phyloP scores from a whole-genome alignment of 768 basidiomycete genomes.

The Polyporus arcularius region DNA sequence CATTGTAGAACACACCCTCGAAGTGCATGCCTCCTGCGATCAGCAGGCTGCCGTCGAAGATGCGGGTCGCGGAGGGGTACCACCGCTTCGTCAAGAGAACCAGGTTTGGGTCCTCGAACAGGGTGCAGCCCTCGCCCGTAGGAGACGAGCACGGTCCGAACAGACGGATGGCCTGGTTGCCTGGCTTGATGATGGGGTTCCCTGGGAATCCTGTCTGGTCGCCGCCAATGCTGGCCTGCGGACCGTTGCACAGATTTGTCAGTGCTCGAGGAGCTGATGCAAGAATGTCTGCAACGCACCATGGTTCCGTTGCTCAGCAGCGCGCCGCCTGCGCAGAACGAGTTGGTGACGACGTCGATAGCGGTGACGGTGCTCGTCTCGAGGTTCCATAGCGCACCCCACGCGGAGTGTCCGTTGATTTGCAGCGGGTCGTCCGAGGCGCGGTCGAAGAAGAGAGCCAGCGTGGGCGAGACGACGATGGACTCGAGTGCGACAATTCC shows the following conservation, averaged over 20 bases:
- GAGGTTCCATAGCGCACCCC: conserved; percentile 79
- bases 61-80: conserved; percentile 73
- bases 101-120: conserved; percentile 67
- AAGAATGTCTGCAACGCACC: conserved; percentile 30
- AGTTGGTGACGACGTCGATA: conserved; percentile 70
- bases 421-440: conserved; percentile 82
- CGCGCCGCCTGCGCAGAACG: conserved; percentile 82
- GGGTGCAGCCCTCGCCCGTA: conserved; percentile 50
- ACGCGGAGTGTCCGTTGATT: conserved; percentile 74
- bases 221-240: conserved; percentile 67
- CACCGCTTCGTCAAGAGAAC: conserved; percentile 77
- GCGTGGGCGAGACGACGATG: conserved; percentile 62
- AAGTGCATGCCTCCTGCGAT: conserved; percentile 81
- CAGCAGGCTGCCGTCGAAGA: conserved; percentile 77
- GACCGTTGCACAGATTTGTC: conserved; percentile 9
- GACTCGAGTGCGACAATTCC: conserved; percentile 82
- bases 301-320: conserved; percentile 77
- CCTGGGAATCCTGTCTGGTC: conserved; percentile 69
- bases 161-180: conserved; percentile 73
- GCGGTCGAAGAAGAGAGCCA: conserved; percentile 77
- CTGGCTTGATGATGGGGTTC: conserved; percentile 71
- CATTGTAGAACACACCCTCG: conserved; percentile 85
- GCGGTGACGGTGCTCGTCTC: conserved; percentile 60
- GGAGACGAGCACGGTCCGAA: conserved; percentile 63
- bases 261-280: not conserved